Evolutionary conservation across 2,329 filamentous ascomycete species (phyloP).

Genomic region (Teratosphaeria destructans): DNA sequence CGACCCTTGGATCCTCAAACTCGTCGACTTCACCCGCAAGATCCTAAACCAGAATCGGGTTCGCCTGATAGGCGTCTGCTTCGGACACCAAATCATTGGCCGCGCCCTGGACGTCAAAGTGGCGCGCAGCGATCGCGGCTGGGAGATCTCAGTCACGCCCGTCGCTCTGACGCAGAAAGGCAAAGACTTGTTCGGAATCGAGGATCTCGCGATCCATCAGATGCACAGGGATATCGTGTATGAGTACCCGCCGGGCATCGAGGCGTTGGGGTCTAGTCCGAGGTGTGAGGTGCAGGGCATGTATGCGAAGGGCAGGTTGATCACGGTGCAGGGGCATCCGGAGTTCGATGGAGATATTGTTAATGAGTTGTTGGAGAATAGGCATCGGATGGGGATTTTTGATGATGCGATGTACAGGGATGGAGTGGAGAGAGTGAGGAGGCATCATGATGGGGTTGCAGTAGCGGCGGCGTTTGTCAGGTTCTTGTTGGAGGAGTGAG

Average conservation of each 20-base stretch:
- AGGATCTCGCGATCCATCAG: constrained; percentile 61
- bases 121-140: constrained; percentile 56
- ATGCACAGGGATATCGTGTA: constrained; percentile 77
- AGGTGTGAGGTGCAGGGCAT: constrained; percentile 70
- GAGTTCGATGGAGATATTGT: constrained; percentile 70
- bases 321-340: constrained; percentile 78
- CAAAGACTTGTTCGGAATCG: constrained; percentile 58
- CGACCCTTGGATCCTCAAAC: constrained; percentile 62
- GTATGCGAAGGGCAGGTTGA: constrained; percentile 54
- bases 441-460: constrained; percentile 67
- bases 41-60: constrained; percentile 53
- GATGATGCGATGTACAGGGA: constrained; percentile 57
- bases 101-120: constrained; percentile 61
- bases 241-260: constrained; percentile 50
- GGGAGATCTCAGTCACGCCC: constrained; percentile 70
- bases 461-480: constrained; percentile 65
- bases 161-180: constrained; percentile 60
- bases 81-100: constrained; percentile 77
- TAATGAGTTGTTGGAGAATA: constrained; percentile 52
- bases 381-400: constrained; percentile 60
- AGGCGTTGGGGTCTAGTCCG: constrained; percentile 54
- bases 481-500: constrained; percentile 56
- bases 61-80: constrained; percentile 70
- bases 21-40: constrained; percentile 57
- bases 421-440: constrained; percentile 53